Conservation (phyloP, 495 filamentous ascomycete genomes). For the Rhypophila decipiens region DNA sequence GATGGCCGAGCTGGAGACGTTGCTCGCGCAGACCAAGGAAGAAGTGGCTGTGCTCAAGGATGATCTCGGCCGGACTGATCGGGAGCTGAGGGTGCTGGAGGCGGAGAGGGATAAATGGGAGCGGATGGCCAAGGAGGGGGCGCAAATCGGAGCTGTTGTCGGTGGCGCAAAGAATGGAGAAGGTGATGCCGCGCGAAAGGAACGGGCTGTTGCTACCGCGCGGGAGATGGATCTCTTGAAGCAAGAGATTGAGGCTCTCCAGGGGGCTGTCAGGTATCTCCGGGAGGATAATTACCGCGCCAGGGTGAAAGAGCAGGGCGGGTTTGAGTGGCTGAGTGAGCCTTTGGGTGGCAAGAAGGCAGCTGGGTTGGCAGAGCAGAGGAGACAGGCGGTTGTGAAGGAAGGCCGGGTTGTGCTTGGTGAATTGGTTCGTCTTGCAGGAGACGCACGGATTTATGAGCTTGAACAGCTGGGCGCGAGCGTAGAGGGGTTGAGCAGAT, state of each 20-base stretch:
- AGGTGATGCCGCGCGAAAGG: constrained; percentile 48
- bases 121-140: constrained; percentile 62
- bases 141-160: constrained; percentile 44
- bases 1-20: constrained; percentile 58
- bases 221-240: constrained; percentile 70
- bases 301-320: constrained; percentile 54
- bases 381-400: constrained; percentile 51
- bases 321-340: constrained; percentile 58
- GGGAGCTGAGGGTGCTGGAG: constrained; percentile 52
- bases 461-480: constrained; percentile 42
- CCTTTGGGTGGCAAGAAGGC: constrained; percentile 53
- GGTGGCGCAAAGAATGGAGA: constrained; percentile 29
- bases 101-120: constrained; percentile 68
- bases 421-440: constrained; percentile 64
- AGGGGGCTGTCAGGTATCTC: constrained; percentile 71
- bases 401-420: constrained; percentile 66
- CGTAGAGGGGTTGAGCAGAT: constrained; percentile 31
- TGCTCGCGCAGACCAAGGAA: constrained; percentile 50
- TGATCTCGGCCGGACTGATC: constrained; percentile 54
- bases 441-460: constrained; percentile 53
- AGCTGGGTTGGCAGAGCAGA: constrained; percentile 45
- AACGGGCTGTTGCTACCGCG: constrained; percentile 59
- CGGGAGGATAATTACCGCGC: constrained; percentile 69
- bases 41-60: constrained; percentile 56
- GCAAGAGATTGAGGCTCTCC: constrained; percentile 60